A percentile compares a stretch with the other conserved stretches of the same genome.
phyloP scores from a whole-genome alignment of 495 filamentous ascomycete species.

The Annulohypoxylon nitens region DNA sequence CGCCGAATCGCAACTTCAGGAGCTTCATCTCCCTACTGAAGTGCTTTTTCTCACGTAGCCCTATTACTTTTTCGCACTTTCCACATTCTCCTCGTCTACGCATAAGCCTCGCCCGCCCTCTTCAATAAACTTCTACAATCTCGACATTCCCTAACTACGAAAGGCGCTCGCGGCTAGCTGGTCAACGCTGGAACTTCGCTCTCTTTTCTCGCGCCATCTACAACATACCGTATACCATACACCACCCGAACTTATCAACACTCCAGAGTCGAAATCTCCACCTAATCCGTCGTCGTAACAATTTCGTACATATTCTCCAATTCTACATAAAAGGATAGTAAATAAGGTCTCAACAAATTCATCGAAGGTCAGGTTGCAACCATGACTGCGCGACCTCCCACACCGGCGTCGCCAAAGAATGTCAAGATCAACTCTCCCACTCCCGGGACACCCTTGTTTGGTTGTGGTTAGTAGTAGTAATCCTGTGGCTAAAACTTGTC shows the following conservation, averaged over 20 bases:
- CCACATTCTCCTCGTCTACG: constrained; percentile 3
- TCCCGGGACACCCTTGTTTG: constrained; percentile 65
- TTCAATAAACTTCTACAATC: not conserved
- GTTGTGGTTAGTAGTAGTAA: constrained; percentile 61
- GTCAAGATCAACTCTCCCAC: constrained; percentile 64
- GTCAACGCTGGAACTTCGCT: not conserved
- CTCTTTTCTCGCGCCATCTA: not conserved
- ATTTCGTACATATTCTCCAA: constrained; percentile 18
- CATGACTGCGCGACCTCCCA: constrained; percentile 62
- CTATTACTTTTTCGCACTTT: too few species aligned
- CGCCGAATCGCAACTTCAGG: constrained; percentile 21
- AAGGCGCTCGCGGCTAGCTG: not conserved
- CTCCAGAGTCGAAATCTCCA: not conserved
- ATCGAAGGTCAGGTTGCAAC: constrained; percentile 9
- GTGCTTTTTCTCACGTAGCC: not conserved
- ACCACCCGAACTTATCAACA: constrained; percentile 12
- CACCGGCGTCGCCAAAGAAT: constrained; percentile 67
- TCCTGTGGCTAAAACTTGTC: not conserved
- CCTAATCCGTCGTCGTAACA: not conserved
- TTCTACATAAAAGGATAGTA: not conserved
- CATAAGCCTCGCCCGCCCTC: not conserved
- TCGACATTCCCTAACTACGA: not conserved
- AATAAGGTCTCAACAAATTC: constrained; percentile 5
- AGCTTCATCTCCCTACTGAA: not conserved
- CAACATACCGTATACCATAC: not conserved